Evolutionary conservation across 73 alveolate species (phyloP).

Genomic region (Durusdinium trenchii): DNA sequence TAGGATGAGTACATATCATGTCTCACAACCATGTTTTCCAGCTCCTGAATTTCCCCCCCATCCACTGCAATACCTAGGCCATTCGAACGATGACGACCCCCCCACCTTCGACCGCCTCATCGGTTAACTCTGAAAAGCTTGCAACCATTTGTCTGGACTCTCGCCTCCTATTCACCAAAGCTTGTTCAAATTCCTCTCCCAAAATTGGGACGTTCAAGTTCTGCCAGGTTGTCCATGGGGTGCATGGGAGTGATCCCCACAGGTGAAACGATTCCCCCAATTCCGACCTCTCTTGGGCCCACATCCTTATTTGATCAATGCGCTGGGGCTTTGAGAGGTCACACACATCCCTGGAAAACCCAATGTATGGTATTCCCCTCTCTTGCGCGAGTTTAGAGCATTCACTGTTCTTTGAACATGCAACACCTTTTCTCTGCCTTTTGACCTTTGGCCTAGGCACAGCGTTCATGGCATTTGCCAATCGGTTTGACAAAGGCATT

Average conservation of each 20-base stretch:
- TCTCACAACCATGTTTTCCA: neutral
- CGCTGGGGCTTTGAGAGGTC: neutral
- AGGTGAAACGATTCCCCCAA: neutral
- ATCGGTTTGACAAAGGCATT: neutral
- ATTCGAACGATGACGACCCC: neutral
- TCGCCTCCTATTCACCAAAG: neutral
- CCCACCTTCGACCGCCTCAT: neutral
- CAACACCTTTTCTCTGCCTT: too few species aligned
- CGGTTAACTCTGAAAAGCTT: neutral
- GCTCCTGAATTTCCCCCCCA: neutral
- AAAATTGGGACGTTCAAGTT: neutral
- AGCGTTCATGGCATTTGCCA: too few species aligned
- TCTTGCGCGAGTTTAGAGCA: neutral
- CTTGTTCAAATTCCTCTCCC: neutral
- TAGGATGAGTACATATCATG: neutral
- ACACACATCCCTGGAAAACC: neutral
- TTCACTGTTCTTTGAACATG: neutral
- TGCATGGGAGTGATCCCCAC: conserved; percentile 2
- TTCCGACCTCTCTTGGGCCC: neutral
- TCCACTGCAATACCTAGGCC: neutral
- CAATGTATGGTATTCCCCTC: neutral
- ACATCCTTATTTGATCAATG: neutral
- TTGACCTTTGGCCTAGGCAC: too few species aligned
- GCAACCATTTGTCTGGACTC: neutral
- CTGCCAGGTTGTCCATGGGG: neutral